Evolutionary conservation across 257 asterid genomes (phyloP).

Genomic region (Linaria vulgaris): DNA sequence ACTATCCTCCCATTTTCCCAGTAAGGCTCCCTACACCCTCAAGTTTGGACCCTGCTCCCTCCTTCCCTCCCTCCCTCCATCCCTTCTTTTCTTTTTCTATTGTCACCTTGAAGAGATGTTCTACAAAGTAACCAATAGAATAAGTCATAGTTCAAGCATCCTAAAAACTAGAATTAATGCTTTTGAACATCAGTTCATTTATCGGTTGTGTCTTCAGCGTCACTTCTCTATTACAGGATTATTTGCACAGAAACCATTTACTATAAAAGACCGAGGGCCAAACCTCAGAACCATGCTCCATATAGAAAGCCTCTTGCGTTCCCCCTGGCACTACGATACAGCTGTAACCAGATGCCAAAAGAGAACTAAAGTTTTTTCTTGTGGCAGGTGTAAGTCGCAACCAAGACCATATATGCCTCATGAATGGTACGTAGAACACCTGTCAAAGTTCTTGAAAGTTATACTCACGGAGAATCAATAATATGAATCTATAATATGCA

Average conservation of each 20-base stretch:
- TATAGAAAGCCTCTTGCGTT: slow-evolving; percentile 71
- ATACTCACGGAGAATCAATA: slow-evolving; percentile 24
- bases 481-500: slow-evolving; percentile 1
- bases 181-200: neutral
- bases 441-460: slow-evolving; percentile 27
- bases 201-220: neutral
- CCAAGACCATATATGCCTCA: slow-evolving; percentile 99
- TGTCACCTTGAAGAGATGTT: neutral
- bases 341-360: slow-evolving; percentile 78
- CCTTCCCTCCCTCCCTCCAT: too few relatives aligned
- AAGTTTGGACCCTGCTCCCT: too few relatives aligned
- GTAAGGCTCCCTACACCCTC: neutral
- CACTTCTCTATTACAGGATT: slow-evolving; percentile 14
- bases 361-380: slow-evolving; percentile 59
- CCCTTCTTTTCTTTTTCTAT: too few relatives aligned
- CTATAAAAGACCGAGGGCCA: slow-evolving; percentile 12
- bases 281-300: slow-evolving; percentile 95
- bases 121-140: neutral
- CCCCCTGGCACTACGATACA: slow-evolving; percentile 96
- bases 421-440: slow-evolving; percentile 89
- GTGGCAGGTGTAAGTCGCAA: slow-evolving; percentile 82
- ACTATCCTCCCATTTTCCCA: slow-evolving; percentile 2
- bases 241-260: slow-evolving; percentile 2
- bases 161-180: neutral
- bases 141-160: neutral